Conservation (phyloP, 2,329 filamentous ascomycete species). For the Fusarium mundagurra region DNA sequence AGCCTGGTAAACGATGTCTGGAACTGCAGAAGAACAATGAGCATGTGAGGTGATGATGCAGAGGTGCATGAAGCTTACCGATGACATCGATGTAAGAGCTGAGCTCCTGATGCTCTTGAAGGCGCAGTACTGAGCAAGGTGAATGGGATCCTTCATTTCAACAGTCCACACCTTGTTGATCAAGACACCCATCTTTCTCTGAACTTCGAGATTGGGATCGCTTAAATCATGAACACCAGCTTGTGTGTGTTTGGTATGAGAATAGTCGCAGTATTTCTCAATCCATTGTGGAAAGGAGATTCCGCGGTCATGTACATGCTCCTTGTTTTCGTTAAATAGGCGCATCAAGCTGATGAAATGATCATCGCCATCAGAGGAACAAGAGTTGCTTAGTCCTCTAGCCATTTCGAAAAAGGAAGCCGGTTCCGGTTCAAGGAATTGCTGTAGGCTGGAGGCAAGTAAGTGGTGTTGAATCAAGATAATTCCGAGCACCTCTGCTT, state of each 20-base stretch:
- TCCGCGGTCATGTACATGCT: fast-evolving
- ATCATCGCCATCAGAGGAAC: background rate
- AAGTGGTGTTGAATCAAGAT: no score
- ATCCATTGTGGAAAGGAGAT: background rate
- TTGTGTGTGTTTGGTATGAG: background rate
- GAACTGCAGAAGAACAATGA: background rate
- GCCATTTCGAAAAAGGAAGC: fast-evolving
- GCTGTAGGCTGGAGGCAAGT: background rate
- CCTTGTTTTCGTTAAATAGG: background rate
- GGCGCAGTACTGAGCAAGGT: background rate
- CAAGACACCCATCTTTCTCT: background rate
- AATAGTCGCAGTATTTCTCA: background rate
- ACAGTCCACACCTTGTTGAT: background rate
- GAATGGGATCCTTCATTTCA: background rate
- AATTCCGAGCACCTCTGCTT: background rate
- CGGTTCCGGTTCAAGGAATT: background rate
- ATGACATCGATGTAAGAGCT: background rate
- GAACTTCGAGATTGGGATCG: background rate
- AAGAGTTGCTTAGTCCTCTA: background rate
- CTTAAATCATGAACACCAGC: background rate
- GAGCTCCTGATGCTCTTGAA: background rate
- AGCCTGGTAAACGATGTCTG: background rate
- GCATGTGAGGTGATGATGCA: fast-evolving
- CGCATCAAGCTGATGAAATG: background rate
- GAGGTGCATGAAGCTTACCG: background rate